Conservation (phyloP, 2,329 filamentous ascomycete species). For the Parastagonospora avenae region DNA sequence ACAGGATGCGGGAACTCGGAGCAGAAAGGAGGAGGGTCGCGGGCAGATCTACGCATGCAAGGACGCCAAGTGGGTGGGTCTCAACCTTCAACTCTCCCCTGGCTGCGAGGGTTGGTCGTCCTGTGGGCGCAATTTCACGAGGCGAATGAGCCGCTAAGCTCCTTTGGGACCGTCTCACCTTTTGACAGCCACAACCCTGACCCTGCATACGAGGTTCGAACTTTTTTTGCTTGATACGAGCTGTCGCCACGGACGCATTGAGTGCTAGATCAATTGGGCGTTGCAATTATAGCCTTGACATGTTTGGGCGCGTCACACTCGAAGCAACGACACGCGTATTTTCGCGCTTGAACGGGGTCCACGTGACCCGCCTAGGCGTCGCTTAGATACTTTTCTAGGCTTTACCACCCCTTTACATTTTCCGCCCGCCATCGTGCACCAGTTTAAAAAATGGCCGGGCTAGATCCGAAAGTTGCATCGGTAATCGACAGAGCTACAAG, state of each 20-base stretch:
- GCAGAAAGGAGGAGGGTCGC: slow-evolving; percentile 22
- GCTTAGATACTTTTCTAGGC: slow-evolving; percentile 13
- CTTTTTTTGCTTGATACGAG: slow-evolving; percentile 5
- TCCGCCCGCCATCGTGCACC: slow-evolving; percentile 19
- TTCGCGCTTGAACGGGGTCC: not conserved
- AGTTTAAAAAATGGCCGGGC: slow-evolving; percentile 46
- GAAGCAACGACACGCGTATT: not conserved
- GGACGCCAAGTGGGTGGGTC: slow-evolving; percentile 33
- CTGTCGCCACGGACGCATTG: not conserved
- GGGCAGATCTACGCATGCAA: slow-evolving; percentile 34
- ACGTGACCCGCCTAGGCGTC: slow-evolving; percentile 17
- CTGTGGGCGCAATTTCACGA: slow-evolving; percentile 33
- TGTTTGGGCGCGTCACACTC: too few species aligned
- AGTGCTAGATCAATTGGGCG: not conserved
- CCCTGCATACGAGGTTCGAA: slow-evolving; percentile 4
- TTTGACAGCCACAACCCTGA: slow-evolving; percentile 24
- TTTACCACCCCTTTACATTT: slow-evolving; percentile 19
- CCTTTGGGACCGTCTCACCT: slow-evolving; percentile 18
- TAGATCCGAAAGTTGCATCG: slow-evolving; percentile 58
- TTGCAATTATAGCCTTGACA: not conserved
- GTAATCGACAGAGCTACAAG: slow-evolving; percentile 53
- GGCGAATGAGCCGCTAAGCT: slow-evolving; percentile 29
- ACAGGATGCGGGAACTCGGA: slow-evolving; percentile 17
- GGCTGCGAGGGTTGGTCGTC: slow-evolving; percentile 21
- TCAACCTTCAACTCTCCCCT: slow-evolving; percentile 30